Evolutionary conservation across 176 grass and related monocot genomes (phyloP).

Genomic region (Lolium rigidum): DNA sequence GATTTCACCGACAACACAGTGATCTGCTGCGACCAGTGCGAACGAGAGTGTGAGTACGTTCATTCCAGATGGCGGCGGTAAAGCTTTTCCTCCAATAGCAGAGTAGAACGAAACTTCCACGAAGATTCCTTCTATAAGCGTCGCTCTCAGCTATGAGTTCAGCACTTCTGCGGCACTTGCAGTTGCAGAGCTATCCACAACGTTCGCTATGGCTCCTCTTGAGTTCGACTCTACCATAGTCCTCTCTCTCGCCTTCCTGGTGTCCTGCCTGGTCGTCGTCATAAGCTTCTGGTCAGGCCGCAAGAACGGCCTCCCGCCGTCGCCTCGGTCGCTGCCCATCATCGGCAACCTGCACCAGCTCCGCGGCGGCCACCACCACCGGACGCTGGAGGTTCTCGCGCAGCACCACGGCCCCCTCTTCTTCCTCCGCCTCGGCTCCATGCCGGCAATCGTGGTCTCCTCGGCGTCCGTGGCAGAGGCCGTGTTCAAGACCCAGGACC

Average conservation of each 20-base stretch:
- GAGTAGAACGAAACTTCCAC: no score
- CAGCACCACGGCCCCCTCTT: background rate
- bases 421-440: background rate
- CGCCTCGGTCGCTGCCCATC: constrained; percentile 50
- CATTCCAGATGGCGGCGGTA: no score
- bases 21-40: constrained; percentile 71
- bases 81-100: no score
- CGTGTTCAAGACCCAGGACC: constrained; percentile 47
- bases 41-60: constrained; percentile 49
- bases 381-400: constrained; percentile 27
- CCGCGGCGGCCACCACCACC: constrained; percentile 34
- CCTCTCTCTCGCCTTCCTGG: background rate
- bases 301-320: constrained; percentile 26
- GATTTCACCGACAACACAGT: constrained; percentile 38
- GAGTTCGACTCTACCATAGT: background rate
- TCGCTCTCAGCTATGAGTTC: no score
- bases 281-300: background rate
- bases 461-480: constrained; percentile 51
- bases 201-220: background rate
- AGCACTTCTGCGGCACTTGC: no score
- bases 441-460: constrained; percentile 53
- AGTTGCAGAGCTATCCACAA: background rate
- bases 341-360: constrained; percentile 70
- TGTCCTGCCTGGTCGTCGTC: background rate
- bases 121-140: no score